Base-by-base conservation (phyloP, 208 protist species). In the Porcisia hertigi region DNA sequence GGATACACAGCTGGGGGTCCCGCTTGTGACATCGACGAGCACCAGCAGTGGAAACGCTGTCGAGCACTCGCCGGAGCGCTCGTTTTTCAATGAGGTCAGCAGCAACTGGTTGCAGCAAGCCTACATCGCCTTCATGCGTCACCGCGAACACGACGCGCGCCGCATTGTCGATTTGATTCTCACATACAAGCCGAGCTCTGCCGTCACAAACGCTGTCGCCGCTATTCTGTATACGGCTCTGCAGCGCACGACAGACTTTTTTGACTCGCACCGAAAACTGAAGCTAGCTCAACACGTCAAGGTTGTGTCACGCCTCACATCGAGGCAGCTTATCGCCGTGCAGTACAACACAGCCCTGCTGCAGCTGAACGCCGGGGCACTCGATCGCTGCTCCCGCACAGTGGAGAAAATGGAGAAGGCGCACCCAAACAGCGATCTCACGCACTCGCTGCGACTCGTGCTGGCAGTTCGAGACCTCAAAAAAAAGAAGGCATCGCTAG, bases 291-390 rank as follows among this genome's bases (percentile, higher is more conserved):
- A 93, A 71, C 82, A 91, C 73, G 81, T 83, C 14, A 88, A 89
- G 73, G 84, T 92, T 23, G 69, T 75, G 0, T 73, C 74, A 41
- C 89, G 88, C 45, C 84, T 97, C 30, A 94, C 89, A 7, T 85
- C 86, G 18, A 79, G 86, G 39, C 91, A 97, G 86, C 76, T 87
- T 41, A 73, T 94, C 25, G 71, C 83, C 7, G 84, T 97, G n/a
- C 83, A 89, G 55, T 97, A 97, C 85, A 97, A 97, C 85, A 92
- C 79, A 25, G 93, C 91, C 18, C 85, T 97, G 71, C 84, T 97
- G 57, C 83, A 93, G n/a, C 79, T 97, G 49, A 69, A 86, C 55
- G 86, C 84, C 0, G 82, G 85, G 49, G 92, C 83, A 59, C 67
- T 94, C 53, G 87, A 79, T 63, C 69, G 84, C 54, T 94, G 90